Percentiles rank a stretch among this genome's conserved stretches.
Evolutionary conservation across 257 asterid species (phyloP).

Genomic region (Handroanthus guayacan): DNA sequence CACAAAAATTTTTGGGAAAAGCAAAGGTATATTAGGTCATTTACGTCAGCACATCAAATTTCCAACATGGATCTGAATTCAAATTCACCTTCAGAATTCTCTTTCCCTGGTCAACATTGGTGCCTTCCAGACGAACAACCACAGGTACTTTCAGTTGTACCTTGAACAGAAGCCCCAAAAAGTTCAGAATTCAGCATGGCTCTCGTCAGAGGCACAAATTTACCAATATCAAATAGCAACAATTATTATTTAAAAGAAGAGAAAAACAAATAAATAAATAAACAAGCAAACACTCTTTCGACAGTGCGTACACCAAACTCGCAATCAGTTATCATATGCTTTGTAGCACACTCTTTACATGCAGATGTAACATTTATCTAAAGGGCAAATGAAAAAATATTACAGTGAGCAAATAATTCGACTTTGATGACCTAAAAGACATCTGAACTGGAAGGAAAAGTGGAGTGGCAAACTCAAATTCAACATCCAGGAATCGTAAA

Average conservation of each 20-base stretch:
- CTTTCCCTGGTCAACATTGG: slow-evolving; percentile 86
- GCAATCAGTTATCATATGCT: neutral
- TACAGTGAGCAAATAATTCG: neutral
- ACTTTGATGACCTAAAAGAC: too few species aligned
- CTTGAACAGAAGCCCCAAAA: slow-evolving; percentile 41
- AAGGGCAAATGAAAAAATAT: neutral
- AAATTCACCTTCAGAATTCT: slow-evolving; percentile 74
- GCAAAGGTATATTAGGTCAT: neutral
- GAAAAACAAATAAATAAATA: neutral
- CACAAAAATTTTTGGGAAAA: neutral
- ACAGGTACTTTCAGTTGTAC: slow-evolving; percentile 81
- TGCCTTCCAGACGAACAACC: slow-evolving; percentile 82
- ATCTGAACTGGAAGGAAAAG: neutral
- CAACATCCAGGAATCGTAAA: neutral
- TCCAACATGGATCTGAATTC: neutral
- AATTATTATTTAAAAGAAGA: neutral
- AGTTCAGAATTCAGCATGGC: slow-evolving; percentile 4
- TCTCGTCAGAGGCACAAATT: neutral
- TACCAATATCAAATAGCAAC: neutral
- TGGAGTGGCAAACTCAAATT: neutral
- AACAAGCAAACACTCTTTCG: neutral
- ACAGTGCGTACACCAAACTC: neutral
- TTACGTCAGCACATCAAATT: neutral
- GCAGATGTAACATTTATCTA: neutral
- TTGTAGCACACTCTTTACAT: neutral